Base-by-base conservation (phyloP, 2,329 filamentous ascomycete genomes). In the Nemania sp. region DNA sequence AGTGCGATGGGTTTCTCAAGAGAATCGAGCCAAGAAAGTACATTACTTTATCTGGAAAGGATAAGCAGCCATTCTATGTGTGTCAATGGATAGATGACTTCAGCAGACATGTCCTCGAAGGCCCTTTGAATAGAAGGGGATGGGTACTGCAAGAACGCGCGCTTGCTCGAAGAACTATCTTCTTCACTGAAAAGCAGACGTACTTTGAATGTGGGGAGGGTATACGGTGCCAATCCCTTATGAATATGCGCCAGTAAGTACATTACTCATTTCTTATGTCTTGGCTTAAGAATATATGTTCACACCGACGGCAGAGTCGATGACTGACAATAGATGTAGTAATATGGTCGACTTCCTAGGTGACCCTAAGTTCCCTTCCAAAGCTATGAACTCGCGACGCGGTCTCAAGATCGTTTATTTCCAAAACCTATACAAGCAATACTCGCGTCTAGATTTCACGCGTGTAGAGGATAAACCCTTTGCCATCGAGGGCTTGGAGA, bases 91-190 rank as follows among this genome's bases (percentile, higher is more conserved):
- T 79, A 0, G 80, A 81, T 54, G 71, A 81, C 67, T 82, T 82
- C 64, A 55, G 69, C 5, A 10, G 26, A 15, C 63, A 82, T 18
- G 79, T 82, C 0, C 71, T 77, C 1, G 51, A 76, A 0, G 70
- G 76, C 0, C 32, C 65, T 0, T 69, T 83, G 1, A 80, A 76
- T 56, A 69, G 56, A 2, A 72, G 81, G 4, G 80, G 77, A 0
- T 82, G 81, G 81, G 80, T 81, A 0, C 54, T 81, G 3, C 80
- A 82, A 66, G 81, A 82, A 57, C 73, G 77, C 8, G 76, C 75
- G 0, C 69, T 83, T 1, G 76, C 80, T 0, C 73, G 77, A 8
- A 73, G 81, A 5, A 78, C 77, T 0, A 77, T 83, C 10, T 79
- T 77, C 55, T 83, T 81, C 66, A 78, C 79, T 0, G 38, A 74